A percentile compares a stretch with the other conserved stretches of the same genome.
These are phyloP conservation scores for Helminthosporium solani DNA, from an alignment of 2,329 filamentous ascomycete genomes.

Conservation along the genomic window DNA sequence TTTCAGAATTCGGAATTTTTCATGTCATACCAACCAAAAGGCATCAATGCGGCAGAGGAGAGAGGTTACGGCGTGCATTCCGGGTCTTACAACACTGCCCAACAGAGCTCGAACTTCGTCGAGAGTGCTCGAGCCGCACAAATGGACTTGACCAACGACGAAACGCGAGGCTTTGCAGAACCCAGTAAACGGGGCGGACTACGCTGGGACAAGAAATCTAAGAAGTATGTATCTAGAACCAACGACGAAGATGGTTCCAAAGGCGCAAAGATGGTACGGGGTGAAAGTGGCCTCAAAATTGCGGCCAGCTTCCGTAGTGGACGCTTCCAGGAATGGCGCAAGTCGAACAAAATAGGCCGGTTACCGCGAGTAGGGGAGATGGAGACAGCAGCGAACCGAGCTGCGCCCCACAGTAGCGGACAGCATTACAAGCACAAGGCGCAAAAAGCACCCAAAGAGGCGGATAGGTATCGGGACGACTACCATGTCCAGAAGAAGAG, in stretches of 20 bases:
- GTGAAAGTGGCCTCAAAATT: slow-evolving; percentile 94
- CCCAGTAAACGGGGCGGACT: slow-evolving; percentile 70
- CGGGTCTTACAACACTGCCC: slow-evolving; percentile 58
- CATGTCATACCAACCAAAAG: slow-evolving; percentile 91
- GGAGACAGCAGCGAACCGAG: slow-evolving; percentile 53
- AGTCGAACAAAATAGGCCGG: slow-evolving; percentile 75
- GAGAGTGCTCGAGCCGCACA: slow-evolving; percentile 81
- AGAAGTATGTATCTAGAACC: slow-evolving; percentile 86
- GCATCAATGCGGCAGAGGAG: slow-evolving; percentile 79
- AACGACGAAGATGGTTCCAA: slow-evolving; percentile 94
- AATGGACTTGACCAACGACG: slow-evolving; percentile 93
- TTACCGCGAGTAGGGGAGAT: slow-evolving; percentile 80
- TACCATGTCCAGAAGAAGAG: slow-evolving; percentile 89
- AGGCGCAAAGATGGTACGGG: slow-evolving; percentile 71
- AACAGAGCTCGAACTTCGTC: slow-evolving; percentile 70
- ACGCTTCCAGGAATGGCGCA: slow-evolving; percentile 90
- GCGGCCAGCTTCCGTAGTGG: slow-evolving; percentile 91
- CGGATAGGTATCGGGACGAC: slow-evolving; percentile 89
- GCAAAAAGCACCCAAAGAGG: slow-evolving; percentile 85
- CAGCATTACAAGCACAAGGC: slow-evolving; percentile 80
- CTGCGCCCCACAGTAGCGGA: slow-evolving; percentile 33
- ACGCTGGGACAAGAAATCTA: slow-evolving; percentile 96
- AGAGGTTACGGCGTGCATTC: slow-evolving; percentile 91
- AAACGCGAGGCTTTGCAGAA: slow-evolving; percentile 77
- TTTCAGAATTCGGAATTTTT: slow-evolving; percentile 88